Percentiles rank a stretch among this genome's conserved stretches.
Evolutionary conservation across 148 eudicot genomes (phyloP).

Genomic region (Silene latifolia): DNA sequence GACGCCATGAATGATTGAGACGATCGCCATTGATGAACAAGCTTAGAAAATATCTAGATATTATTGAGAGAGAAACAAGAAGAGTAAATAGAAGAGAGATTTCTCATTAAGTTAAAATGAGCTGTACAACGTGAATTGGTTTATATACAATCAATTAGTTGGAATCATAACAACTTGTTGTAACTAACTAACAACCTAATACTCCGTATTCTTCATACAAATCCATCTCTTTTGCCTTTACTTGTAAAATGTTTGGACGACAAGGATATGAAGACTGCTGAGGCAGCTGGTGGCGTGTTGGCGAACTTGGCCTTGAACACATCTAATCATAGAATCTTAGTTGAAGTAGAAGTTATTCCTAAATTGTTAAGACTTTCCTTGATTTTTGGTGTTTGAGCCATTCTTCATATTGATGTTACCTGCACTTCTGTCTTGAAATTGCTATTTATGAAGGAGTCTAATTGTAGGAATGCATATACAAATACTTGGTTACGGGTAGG

Average conservation of each 20-base stretch:
- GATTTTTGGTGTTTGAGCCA: slow-evolving; percentile 3
- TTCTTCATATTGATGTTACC: not conserved
- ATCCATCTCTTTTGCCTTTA: slow-evolving; percentile 53
- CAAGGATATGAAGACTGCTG: slow-evolving; percentile 57
- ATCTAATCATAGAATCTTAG: slow-evolving; percentile 58
- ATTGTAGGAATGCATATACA: not conserved
- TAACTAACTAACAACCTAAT: too few species aligned
- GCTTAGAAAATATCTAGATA: too few species aligned
- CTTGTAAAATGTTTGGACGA: slow-evolving; percentile 71
- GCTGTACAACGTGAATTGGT: too few species aligned
- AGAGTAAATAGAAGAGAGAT: too few species aligned
- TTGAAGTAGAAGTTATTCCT: slow-evolving; percentile 78
- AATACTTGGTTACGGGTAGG: not conserved
- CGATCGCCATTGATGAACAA: too few species aligned
- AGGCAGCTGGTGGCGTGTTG: slow-evolving; percentile 76
- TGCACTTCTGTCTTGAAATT: not conserved
- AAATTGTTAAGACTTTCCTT: slow-evolving; percentile 52
- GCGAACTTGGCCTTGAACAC: slow-evolving; percentile 61
- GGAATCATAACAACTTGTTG: too few species aligned
- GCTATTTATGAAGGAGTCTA: too few species aligned
- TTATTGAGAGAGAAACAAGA: too few species aligned
- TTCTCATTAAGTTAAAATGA: too few species aligned
- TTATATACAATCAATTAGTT: too few species aligned
- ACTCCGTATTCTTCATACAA: too few species aligned
- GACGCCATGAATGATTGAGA: too few species aligned